Base-by-base conservation (phyloP, 768 basidiomycete genomes). In the Trametes meyenii region DNA sequence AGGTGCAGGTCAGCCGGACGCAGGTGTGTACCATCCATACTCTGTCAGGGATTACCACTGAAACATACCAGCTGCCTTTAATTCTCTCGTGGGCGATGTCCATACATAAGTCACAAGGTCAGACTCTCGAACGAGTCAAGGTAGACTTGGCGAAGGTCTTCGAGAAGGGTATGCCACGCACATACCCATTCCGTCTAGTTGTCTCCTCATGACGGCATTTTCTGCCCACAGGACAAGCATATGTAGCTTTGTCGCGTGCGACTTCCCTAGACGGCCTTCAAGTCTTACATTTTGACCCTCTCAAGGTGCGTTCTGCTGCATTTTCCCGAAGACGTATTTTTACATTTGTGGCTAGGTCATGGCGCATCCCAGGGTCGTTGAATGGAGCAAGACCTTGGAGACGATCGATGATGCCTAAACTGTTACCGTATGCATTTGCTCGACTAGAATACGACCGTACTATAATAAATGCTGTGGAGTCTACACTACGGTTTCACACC, bases 11-110 rank as follows among this genome's bases (percentile, higher is more conserved):
- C 14, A 85, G 83, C 59, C 78, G 96, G 66, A 79, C 78, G 2
- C 96, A 98, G 84, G 92, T 95, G 55, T 26, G 81, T 14, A 46
- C 17, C 43, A 60, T 43, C 29, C 48, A 23, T 51, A 3, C 21
- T 38, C 42, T 33, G 12, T 23, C 21, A 44, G 17, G 21, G n/a
- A 45, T 46, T 14, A 11, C 33, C n/a, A 17, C 36, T 12, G 21
- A 13, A 26, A 21, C 24, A 24, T 52, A 10, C 11, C 66, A 96
- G 92, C 73, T 96, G 1, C 94, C 93, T 0, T 72, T 98, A 24
- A 95, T 97, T 61, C 80, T 96, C 40, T 83, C 96, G 0, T 98
- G 96, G 96, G 96, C 96, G 0, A 96, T 98, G 93, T 92, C 90
- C 49, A 98, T 98, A 64, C 97, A 99, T 74, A 99, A 99, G 72